phyloP scores from a whole-genome alignment of 768 basidiomycete genomes.

The Roridomyces roridus region DNA sequence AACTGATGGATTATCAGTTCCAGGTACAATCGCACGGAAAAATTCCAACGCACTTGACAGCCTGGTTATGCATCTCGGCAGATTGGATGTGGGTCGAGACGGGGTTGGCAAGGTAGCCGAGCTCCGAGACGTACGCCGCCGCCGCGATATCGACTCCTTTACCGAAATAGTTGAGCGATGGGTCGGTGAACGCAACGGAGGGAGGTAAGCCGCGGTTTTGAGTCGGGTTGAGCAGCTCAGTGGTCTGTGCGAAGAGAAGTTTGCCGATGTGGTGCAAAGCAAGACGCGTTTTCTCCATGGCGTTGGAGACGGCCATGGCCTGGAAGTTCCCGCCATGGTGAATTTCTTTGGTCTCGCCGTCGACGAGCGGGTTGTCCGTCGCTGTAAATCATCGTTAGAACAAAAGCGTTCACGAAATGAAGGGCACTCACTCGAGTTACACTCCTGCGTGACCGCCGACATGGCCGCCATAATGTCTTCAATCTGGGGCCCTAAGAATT shows the following conservation, averaged over 20 bases:
- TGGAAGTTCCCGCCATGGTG: constrained; percentile 91
- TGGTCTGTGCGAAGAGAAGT: too few species aligned
- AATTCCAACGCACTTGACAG: constrained; percentile 72
- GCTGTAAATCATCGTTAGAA: constrained; percentile 45
- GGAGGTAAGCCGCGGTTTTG: constrained; percentile 87
- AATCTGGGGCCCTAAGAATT: constrained; percentile 82
- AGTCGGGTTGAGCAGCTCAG: constrained; percentile 72
- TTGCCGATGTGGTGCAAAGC: too few species aligned
- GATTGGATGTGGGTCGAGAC: too few species aligned
- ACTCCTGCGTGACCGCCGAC: constrained; percentile 66
- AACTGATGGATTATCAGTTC: too few species aligned
- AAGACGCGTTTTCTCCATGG: constrained; percentile 89
- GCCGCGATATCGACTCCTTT: constrained; percentile 84
- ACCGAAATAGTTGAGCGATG: constrained; percentile 76
- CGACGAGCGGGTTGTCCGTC: constrained; percentile 84
- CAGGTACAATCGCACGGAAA: constrained; percentile 79
- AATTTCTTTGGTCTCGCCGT: constrained; percentile 65
- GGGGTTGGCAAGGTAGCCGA: too few species aligned
- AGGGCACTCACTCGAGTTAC: constrained; percentile 71
- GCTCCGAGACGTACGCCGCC: constrained; percentile 81
- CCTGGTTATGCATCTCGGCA: constrained; percentile 89
- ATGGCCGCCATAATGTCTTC: constrained; percentile 74
- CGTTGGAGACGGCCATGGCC: constrained; percentile 76
- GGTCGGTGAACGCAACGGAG: constrained; percentile 74
- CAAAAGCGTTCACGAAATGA: neutral